Evolutionary conservation across 1,139 yeast species (phyloP).

Genomic region (Pichia sp.): DNA sequence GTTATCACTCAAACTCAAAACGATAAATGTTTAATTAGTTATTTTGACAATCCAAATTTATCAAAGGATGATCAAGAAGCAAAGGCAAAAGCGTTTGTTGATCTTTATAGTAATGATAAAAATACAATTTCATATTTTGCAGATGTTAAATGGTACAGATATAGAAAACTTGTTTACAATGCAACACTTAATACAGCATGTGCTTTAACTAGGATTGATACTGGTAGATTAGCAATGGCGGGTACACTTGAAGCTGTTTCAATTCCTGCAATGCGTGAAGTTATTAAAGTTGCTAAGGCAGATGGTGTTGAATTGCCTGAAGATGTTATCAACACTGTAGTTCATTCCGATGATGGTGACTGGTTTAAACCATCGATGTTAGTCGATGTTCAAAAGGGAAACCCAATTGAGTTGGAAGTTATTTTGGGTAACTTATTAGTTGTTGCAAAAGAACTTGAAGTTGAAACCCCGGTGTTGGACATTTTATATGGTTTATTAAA

Average conservation of each 20-base stretch:
- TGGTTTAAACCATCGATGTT: constrained; percentile 54
- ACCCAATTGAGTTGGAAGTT: constrained; percentile 49
- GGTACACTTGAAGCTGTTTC: constrained; percentile 40
- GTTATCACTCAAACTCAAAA: constrained; percentile 31
- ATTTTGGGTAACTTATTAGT: constrained; percentile 48
- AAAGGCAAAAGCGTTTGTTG: constrained; percentile 35
- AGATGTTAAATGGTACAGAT: constrained; percentile 43
- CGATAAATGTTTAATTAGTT: constrained; percentile 37
- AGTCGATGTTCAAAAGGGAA: constrained; percentile 45
- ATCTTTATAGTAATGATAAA: constrained; percentile 35
- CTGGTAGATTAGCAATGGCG: constrained; percentile 37
- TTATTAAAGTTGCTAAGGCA: constrained; percentile 43
- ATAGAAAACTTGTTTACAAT: constrained; percentile 51
- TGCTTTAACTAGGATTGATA: constrained; percentile 39
- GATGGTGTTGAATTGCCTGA: constrained; percentile 44
- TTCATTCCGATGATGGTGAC: constrained; percentile 48
- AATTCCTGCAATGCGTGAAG: constrained; percentile 47
- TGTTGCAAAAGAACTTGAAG: constrained; percentile 40
- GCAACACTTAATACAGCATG: constrained; percentile 46
- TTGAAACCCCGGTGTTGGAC: constrained; percentile 40
- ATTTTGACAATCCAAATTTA: constrained; percentile 33
- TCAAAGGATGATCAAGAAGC: constrained; percentile 26
- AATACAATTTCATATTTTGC: constrained; percentile 33
- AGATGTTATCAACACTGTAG: constrained; percentile 32
- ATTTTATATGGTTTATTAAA: constrained; percentile 35